Conservation (phyloP, 2,329 filamentous ascomycete genomes). For the Fusarium tanahbumbuense region DNA sequence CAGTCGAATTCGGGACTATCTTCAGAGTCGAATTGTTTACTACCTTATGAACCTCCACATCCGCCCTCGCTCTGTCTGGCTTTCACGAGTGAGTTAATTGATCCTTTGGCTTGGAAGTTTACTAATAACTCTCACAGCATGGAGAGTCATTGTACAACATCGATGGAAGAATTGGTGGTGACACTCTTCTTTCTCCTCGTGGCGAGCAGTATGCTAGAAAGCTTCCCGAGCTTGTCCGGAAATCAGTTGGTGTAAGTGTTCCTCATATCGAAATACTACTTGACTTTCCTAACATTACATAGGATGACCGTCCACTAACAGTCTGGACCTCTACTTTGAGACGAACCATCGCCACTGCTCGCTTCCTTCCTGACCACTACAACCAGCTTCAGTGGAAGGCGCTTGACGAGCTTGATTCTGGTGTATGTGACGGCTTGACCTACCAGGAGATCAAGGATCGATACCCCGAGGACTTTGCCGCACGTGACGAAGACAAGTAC, state of each 20-base stretch:
- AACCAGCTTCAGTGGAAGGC: conserved; percentile 99
- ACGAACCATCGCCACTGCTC: conserved; percentile 91
- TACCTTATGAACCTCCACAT: conserved; percentile 99
- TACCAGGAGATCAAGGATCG: conserved; percentile 93
- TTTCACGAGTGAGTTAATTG: conserved; percentile 78
- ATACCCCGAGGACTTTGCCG: conserved; percentile 94
- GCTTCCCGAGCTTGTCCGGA: conserved; percentile 83
- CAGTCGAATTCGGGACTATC: conserved; percentile 96
- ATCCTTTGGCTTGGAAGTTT: not conserved
- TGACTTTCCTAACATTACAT: conserved; percentile 26
- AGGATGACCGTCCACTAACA: conserved; percentile 71
- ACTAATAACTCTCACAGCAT: conserved; percentile 67
- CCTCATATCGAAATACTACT: not conserved
- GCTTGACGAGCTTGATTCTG: conserved; percentile 94
- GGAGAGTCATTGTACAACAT: conserved; percentile 96
- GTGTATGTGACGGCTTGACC: conserved; percentile 95
- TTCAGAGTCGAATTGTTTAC: conserved; percentile 96
- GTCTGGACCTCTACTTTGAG: conserved; percentile 74
- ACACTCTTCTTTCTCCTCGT: conserved; percentile 85
- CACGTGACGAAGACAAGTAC: conserved; percentile 98
- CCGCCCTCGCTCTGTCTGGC: conserved; percentile 94
- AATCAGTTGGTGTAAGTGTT: conserved; percentile 82
- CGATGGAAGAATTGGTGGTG: conserved; percentile 89
- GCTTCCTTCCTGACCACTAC: conserved; percentile 82
- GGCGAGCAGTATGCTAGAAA: conserved; percentile 89